These are phyloP conservation scores for Gypsophila paniculata DNA, from an alignment of 179 eudicot species.

Conservation along the genomic window DNA sequence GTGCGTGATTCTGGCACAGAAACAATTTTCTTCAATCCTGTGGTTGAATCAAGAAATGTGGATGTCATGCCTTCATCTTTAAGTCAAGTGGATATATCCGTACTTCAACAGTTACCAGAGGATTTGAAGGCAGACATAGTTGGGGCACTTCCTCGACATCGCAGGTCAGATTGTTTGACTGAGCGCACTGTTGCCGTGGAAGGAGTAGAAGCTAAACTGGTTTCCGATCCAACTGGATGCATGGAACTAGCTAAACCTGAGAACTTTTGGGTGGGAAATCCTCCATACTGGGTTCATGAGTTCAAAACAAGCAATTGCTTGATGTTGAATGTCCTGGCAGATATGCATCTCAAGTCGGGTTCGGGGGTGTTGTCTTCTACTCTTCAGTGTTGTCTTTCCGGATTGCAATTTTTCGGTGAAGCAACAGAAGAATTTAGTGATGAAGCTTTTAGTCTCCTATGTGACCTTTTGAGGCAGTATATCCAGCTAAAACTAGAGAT, in stretches of 20 bases:
- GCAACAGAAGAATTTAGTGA: constrained; percentile 34
- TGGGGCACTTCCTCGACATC: constrained; percentile 65
- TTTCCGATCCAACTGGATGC: constrained; percentile 19
- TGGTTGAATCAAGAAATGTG: constrained; percentile 23
- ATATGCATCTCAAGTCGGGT: constrained; percentile 47
- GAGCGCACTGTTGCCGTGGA: constrained; percentile 25
- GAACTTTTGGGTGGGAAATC: constrained; percentile 68
- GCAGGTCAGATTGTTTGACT: constrained; percentile 35
- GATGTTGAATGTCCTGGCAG: constrained; percentile 51
- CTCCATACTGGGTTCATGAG: constrained; percentile 74
- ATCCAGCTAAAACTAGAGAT: constrained; percentile 51
- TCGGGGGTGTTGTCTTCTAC: constrained; percentile 54
- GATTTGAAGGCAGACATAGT: constrained; percentile 70
- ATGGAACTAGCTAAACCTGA: constrained; percentile 29
- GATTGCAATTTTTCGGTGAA: constrained; percentile 26
- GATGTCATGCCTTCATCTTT: constrained; percentile 82
- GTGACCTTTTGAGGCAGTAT: constrained; percentile 78
- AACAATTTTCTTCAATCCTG: constrained; percentile 21
- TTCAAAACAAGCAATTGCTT: constrained; percentile 49
- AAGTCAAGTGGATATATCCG: constrained; percentile 79
- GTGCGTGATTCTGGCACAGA: constrained; percentile 30
- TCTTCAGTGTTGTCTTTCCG: constrained; percentile 54
- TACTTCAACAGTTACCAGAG: constrained; percentile 74
- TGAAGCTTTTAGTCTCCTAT: constrained; percentile 55
- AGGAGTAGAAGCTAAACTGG: neutral